Conservation (phyloP, 2,329 filamentous ascomycete genomes). For the Monosporascus cannonballus region DNA sequence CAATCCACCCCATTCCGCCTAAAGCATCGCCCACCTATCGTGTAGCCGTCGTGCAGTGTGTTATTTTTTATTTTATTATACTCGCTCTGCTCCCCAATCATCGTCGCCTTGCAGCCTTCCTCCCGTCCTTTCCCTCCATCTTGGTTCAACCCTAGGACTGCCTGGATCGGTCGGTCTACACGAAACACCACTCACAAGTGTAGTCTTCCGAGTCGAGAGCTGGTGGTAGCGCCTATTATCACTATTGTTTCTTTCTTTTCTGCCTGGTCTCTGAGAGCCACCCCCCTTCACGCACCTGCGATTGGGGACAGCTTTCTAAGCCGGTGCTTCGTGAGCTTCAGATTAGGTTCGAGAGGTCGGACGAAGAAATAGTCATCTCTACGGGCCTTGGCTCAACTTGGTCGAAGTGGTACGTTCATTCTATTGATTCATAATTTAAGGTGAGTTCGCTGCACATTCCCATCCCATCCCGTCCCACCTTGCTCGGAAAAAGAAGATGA, state of each 20-base stretch:
- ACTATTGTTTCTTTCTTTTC: slow-evolving; percentile 1
- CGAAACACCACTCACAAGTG: slow-evolving; percentile 6
- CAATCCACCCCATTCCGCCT: neutral
- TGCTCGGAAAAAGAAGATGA: neutral
- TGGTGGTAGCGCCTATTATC: slow-evolving; percentile 9
- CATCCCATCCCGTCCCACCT: neutral
- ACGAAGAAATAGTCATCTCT: too few species aligned
- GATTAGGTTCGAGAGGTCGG: too few species aligned
- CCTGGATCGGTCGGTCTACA: neutral
- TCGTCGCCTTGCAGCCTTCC: slow-evolving; percentile 10
- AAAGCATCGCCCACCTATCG: neutral
- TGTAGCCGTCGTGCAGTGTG: neutral
- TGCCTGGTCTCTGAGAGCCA: neutral
- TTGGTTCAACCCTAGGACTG: neutral
- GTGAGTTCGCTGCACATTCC: neutral
- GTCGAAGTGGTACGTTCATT: neutral
- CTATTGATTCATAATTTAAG: neutral
- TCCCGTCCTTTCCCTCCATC: slow-evolving; percentile 8
- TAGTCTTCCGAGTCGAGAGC: slow-evolving; percentile 5
- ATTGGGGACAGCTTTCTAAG: too few species aligned
- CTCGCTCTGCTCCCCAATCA: slow-evolving; percentile 6
- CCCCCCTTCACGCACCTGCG: neutral
- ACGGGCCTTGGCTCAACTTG: too few species aligned
- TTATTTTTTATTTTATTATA: neutral
- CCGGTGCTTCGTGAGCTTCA: too few species aligned